phyloP scores from a whole-genome alignment of 768 basidiomycete species.

The Russula emetica region DNA sequence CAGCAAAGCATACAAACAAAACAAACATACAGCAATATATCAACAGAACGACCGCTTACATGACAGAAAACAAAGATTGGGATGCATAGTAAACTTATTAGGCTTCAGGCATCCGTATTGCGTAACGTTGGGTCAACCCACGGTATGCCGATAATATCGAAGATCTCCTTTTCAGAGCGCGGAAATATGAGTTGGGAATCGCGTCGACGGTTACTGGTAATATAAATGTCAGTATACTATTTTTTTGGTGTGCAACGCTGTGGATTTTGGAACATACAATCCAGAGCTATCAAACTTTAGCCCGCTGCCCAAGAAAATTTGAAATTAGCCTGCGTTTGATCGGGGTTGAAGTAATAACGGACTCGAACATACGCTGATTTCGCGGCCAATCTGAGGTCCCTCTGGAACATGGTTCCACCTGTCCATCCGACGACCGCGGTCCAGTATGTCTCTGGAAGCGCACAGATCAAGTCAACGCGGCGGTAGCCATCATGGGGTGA shows the following conservation, averaged over 20 bases:
- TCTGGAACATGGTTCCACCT: constrained; percentile 85
- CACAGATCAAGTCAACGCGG: constrained; percentile 81
- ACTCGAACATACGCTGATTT: constrained; percentile 48
- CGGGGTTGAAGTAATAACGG: neutral
- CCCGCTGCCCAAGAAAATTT: constrained; percentile 43
- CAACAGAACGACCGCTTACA: neutral
- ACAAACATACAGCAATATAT: constrained; percentile 10
- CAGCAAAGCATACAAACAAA: neutral
- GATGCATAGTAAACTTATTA: constrained; percentile 28
- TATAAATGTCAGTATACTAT: neutral
- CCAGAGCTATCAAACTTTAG: constrained; percentile 72
- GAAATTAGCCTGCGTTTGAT: neutral
- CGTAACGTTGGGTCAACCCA: constrained; percentile 69
- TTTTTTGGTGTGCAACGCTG: too few relatives aligned
- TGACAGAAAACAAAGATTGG: too few relatives aligned
- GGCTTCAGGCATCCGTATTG: constrained; percentile 61
- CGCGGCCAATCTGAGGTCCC: constrained; percentile 75
- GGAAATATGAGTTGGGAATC: constrained; percentile 60
- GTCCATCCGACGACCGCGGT: constrained; percentile 90
- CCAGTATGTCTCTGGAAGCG: constrained; percentile 74
- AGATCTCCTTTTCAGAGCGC: constrained; percentile 66
- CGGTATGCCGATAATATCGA: constrained; percentile 61
- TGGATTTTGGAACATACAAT: constrained; percentile 4
- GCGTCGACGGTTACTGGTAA: constrained; percentile 52
- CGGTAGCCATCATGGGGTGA: constrained; percentile 49